phyloP scores from a whole-genome alignment of 371 early-diverging fungal species.

The Mortierella sp. region DNA sequence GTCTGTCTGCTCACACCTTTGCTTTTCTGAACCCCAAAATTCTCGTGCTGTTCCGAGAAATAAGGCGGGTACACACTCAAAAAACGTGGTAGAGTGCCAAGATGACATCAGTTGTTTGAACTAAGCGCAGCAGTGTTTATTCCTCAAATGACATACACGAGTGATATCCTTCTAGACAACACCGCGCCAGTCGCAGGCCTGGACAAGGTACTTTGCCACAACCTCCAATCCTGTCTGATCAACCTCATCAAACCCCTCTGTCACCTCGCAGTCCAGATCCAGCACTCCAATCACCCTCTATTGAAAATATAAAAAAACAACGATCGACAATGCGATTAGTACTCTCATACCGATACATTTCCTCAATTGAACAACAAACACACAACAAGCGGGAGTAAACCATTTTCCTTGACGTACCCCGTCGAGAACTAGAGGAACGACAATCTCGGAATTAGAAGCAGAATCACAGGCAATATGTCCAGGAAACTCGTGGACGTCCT shows the following conservation, averaged over 20 bases:
- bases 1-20: too few species aligned
- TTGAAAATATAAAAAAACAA: background rate
- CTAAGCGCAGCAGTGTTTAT: too few species aligned
- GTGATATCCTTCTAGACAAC: constrained; percentile 16
- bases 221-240: constrained; percentile 81
- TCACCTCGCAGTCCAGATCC: constrained; percentile 86
- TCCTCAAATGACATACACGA: too few species aligned
- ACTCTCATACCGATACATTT: background rate
- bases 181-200: constrained; percentile 72
- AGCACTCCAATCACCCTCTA: constrained; percentile 83
- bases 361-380: background rate
- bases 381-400: background rate
- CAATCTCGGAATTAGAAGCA: constrained; percentile 89
- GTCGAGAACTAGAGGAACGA: constrained; percentile 83
- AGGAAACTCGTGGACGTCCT: constrained; percentile 86
- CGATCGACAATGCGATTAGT: background rate
- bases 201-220: constrained; percentile 73
- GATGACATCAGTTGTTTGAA: too few species aligned
- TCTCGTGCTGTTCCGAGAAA: too few species aligned
- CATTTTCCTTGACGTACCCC: constrained; percentile 62
- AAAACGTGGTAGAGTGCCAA: too few species aligned
- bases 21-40: too few species aligned
- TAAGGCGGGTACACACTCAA: too few species aligned
- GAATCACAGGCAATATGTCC: constrained; percentile 96
- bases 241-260: constrained; percentile 81